A percentile compares a stretch with the other conserved stretches of the same genome.
phyloP scores from a whole-genome alignment of 2,329 filamentous ascomycete genomes.

The Volutella citrinella region DNA sequence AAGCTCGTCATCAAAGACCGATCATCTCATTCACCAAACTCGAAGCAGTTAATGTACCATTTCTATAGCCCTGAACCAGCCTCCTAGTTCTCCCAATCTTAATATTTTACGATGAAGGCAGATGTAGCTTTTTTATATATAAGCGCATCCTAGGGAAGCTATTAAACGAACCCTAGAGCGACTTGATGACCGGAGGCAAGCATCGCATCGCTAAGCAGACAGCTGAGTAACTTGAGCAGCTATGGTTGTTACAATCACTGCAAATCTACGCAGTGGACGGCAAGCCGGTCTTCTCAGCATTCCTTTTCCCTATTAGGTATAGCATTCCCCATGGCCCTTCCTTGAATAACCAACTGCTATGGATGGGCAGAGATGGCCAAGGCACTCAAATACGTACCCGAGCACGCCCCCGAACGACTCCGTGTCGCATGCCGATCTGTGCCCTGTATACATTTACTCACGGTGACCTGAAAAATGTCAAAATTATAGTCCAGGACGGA shows the following conservation, averaged over 20 bases:
- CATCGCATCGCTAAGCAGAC: slow-evolving; percentile 24
- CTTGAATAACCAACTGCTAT: background rate
- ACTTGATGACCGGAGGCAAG: slow-evolving; percentile 20
- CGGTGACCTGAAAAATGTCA: slow-evolving; percentile 32
- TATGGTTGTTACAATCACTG: slow-evolving; percentile 7
- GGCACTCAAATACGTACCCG: background rate
- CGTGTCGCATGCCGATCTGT: slow-evolving; percentile 8
- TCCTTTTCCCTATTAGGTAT: background rate
- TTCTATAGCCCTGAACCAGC: slow-evolving; percentile 8
- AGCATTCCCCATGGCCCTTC: background rate
- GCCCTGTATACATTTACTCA: slow-evolving; percentile 34
- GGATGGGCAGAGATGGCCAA: background rate
- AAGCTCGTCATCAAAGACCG: slow-evolving; percentile 27
- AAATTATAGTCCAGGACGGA: slow-evolving; percentile 37
- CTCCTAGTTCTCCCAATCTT: slow-evolving; percentile 9
- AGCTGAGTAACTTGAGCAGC: slow-evolving; percentile 10
- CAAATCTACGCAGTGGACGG: slow-evolving; percentile 1
- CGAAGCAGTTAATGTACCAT: slow-evolving; percentile 11
- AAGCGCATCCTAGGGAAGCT: slow-evolving; percentile 11
- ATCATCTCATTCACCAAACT: slow-evolving; percentile 7
- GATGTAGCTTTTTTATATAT: too few species aligned
- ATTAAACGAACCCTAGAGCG: slow-evolving; percentile 8
- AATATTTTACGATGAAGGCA: slow-evolving; percentile 13
- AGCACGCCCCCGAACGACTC: slow-evolving; percentile 4
- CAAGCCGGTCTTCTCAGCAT: background rate